These are phyloP conservation scores for Mikania micrantha DNA, from an alignment of 129 eudicot species.

Conservation along the genomic window DNA sequence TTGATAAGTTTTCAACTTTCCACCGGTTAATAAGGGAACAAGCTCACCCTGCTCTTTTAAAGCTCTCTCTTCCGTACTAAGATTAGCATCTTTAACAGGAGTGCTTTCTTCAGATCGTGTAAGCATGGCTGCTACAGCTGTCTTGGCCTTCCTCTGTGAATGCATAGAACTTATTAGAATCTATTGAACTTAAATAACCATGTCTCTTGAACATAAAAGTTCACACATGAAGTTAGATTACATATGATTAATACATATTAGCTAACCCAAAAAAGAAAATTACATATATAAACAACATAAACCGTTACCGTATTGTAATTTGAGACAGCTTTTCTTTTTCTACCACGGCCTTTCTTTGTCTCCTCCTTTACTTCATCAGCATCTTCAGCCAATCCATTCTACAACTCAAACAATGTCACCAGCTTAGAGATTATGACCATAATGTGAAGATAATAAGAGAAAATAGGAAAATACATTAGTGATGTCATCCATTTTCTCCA, in stretches of 20 bases:
- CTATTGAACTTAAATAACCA: not conserved
- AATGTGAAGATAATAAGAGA: not conserved
- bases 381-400: conserved; percentile 68
- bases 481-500: conserved; percentile 96
- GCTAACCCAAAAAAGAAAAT: not conserved
- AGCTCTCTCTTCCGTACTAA: conserved; percentile 53
- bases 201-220: not conserved
- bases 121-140: conserved; percentile 95
- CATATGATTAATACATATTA: not conserved
- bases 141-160: conserved; percentile 77
- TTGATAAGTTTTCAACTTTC: conserved; percentile 86
- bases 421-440: not conserved
- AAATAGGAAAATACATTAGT: conserved; percentile 34
- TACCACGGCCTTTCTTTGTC: conserved; percentile 67
- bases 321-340: conserved; percentile 57
- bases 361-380: conserved; percentile 36
- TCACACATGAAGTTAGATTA: not conserved
- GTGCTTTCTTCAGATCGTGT: conserved; percentile 60
- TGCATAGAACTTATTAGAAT: not conserved
- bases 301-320: conserved; percentile 50
- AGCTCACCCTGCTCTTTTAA: conserved; percentile 86
- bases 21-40: conserved; percentile 90
- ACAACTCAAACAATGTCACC: conserved; percentile 2
- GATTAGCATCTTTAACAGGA: conserved; percentile 45
- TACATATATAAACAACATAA: conserved; percentile 1